Evolutionary conservation across 208 protist genomes (phyloP).

Genomic region (Leptomonas pyrrhocoris): DNA sequence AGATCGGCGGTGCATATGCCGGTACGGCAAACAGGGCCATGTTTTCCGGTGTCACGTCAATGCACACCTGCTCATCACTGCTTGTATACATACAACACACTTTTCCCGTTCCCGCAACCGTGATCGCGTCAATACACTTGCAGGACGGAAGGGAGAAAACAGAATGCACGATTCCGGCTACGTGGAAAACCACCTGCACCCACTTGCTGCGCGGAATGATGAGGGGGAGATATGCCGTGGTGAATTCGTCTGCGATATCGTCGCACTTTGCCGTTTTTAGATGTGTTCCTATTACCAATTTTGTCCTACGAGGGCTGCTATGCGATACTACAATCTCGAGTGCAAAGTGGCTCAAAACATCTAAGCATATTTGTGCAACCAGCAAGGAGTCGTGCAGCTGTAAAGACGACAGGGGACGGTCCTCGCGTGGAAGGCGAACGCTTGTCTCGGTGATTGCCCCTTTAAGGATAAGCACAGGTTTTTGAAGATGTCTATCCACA

Average conservation of each 20-base stretch:
- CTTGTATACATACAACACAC: conserved; percentile 51
- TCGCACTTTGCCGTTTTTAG: conserved; percentile 55
- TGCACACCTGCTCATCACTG: conserved; percentile 69
- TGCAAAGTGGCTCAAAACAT: conserved; percentile 62
- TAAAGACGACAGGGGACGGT: conserved; percentile 49
- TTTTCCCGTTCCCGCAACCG: conserved; percentile 56
- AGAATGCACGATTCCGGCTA: conserved; percentile 67
- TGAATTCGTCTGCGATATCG: conserved; percentile 31
- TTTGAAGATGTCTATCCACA: conserved; percentile 49
- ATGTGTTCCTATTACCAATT: conserved; percentile 73
- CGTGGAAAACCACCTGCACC: conserved; percentile 88
- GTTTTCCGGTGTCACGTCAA: conserved; percentile 62
- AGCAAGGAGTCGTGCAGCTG: conserved; percentile 52
- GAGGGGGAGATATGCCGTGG: conserved; percentile 59
- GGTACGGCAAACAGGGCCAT: conserved; percentile 86
- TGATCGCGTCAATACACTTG: conserved; percentile 67
- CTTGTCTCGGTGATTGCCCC: conserved; percentile 45
- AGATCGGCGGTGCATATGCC: conserved; percentile 79
- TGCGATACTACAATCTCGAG: conserved; percentile 65
- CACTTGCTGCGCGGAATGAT: conserved; percentile 80
- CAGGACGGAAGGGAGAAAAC: conserved; percentile 66
- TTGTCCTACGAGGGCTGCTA: conserved; percentile 44
- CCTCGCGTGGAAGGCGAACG: conserved; percentile 74
- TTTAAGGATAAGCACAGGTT: conserved; percentile 59
- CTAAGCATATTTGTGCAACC: conserved; percentile 58